phyloP scores from a whole-genome alignment of 495 filamentous ascomycete genomes.

The Penicillium cosmopolitanum region DNA sequence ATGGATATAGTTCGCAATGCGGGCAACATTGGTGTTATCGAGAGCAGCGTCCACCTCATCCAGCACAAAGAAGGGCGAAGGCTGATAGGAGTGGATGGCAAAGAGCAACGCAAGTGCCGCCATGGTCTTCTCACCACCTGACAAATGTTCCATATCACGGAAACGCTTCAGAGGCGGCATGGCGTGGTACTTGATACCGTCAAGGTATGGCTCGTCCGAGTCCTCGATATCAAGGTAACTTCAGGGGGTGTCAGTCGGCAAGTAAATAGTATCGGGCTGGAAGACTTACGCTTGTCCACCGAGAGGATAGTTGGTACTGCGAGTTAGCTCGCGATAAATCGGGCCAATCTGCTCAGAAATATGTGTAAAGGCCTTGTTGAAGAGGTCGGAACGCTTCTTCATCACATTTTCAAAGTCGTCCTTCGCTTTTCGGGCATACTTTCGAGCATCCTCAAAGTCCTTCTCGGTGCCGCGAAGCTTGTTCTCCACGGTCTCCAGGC shows the following conservation, averaged over 20 bases:
- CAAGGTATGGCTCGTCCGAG: constrained; percentile 86
- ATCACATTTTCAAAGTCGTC: constrained; percentile 82
- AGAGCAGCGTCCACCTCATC: constrained; percentile 98
- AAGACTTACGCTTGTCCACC: constrained; percentile 77
- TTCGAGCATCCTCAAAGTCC: constrained; percentile 83
- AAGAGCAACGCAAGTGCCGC: constrained; percentile 94
- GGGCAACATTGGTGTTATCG: constrained; percentile 93
- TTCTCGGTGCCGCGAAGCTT: constrained; percentile 84
- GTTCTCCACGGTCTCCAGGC: constrained; percentile 82
- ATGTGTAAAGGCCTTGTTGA: constrained; percentile 92
- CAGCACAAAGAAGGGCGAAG: constrained; percentile 94
- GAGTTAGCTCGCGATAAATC: constrained; percentile 94
- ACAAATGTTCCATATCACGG: constrained; percentile 98
- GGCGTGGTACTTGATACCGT: constrained; percentile 95
- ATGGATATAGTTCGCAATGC: constrained; percentile 92
- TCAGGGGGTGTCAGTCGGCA: constrained; percentile 5
- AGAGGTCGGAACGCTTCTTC: constrained; percentile 81
- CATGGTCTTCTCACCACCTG: constrained; percentile 98
- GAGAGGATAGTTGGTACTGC: constrained; percentile 78
- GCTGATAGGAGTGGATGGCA: constrained; percentile 93
- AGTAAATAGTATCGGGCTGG: not conserved
- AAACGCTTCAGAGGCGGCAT: constrained; percentile 99
- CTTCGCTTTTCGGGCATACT: constrained; percentile 70
- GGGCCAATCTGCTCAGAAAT: constrained; percentile 92
- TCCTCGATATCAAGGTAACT: constrained; percentile 91